Evolutionary conservation across 2,329 filamentous ascomycete genomes (phyloP).

Genomic region (Clonostachys byssicola): DNA sequence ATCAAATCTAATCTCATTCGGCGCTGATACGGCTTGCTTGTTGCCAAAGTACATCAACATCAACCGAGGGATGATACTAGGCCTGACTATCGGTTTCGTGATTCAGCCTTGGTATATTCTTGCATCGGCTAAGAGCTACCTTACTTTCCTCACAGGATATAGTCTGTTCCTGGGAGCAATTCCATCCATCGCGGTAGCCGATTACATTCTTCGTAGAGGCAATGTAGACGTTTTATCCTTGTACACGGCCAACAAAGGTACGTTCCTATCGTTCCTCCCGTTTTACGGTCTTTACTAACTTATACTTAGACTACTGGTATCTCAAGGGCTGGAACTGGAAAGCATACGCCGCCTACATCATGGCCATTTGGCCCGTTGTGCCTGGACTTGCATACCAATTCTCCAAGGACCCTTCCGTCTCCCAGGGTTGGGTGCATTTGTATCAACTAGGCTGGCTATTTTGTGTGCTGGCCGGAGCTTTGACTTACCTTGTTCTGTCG

Average conservation of each 20-base stretch:
- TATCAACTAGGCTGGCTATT: no score
- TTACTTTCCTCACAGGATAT: slow-evolving; percentile 12
- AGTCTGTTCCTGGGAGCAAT: slow-evolving; percentile 15
- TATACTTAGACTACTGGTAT: no score
- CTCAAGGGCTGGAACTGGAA: no score
- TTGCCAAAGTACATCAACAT: slow-evolving; percentile 50
- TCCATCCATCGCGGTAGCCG: slow-evolving; percentile 14
- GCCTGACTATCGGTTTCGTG: slow-evolving; percentile 8
- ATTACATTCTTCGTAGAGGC: slow-evolving; percentile 6
- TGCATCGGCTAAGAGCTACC: slow-evolving; percentile 14
- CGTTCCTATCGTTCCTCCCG: no score
- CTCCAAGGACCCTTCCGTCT: no score
- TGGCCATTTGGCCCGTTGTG: no score
- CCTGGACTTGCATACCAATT: no score
- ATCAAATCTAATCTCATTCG: neutral
- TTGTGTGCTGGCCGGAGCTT: no score
- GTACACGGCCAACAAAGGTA: neutral
- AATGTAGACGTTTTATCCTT: neutral
- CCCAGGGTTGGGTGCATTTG: no score
- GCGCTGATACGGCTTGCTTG: slow-evolving; percentile 29
- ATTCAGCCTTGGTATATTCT: slow-evolving; percentile 17
- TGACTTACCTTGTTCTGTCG: no score
- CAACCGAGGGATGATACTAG: slow-evolving; percentile 42
- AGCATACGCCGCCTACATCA: no score
- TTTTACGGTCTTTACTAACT: no score